Conservation (phyloP, 441 rosid genomes). For the Pelargonium fulgidum region DNA sequence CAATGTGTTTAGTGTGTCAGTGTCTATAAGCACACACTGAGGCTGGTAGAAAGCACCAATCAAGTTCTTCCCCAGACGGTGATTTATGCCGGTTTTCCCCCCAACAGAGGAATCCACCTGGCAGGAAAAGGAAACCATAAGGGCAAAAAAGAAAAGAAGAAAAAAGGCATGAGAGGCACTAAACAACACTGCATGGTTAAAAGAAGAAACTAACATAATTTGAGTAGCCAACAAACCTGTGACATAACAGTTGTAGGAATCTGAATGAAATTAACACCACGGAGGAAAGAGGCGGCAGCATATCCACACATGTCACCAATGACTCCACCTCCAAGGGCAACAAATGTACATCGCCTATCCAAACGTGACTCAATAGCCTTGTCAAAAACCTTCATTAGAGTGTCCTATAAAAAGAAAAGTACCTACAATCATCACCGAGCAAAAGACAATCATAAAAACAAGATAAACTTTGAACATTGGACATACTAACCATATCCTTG, state of each 20-base stretch:
- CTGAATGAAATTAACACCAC: conserved; percentile 95
- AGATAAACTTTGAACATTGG: no score
- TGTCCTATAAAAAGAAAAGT: conserved; percentile 41
- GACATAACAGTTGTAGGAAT: conserved; percentile 97
- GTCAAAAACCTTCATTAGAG: conserved; percentile 83
- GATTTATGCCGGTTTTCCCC: conserved; percentile 94
- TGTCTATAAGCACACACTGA: conserved; percentile 71
- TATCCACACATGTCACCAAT: conserved; percentile 96
- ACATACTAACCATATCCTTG: conserved; percentile 63
- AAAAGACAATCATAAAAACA: background rate
- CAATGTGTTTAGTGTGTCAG: conserved; percentile 76
- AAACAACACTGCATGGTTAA: background rate
- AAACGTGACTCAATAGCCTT: conserved; percentile 87
- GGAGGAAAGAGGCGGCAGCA: conserved; percentile 90
- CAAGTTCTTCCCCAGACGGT: conserved; percentile 86
- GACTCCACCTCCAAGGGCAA: conserved; percentile 97
- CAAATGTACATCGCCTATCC: conserved; percentile 76
- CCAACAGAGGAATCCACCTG: conserved; percentile 99
- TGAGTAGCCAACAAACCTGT: conserved; percentile 43
- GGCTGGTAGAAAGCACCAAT: conserved; percentile 99
- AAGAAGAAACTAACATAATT: background rate
- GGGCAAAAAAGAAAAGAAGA: background rate
- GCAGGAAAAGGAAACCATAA: background rate
- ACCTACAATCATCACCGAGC: background rate
- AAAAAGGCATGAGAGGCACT: background rate